These are phyloP conservation scores for Nothopassalora personata DNA, from an alignment of 2,329 filamentous ascomycete genomes.

Conservation along the genomic window DNA sequence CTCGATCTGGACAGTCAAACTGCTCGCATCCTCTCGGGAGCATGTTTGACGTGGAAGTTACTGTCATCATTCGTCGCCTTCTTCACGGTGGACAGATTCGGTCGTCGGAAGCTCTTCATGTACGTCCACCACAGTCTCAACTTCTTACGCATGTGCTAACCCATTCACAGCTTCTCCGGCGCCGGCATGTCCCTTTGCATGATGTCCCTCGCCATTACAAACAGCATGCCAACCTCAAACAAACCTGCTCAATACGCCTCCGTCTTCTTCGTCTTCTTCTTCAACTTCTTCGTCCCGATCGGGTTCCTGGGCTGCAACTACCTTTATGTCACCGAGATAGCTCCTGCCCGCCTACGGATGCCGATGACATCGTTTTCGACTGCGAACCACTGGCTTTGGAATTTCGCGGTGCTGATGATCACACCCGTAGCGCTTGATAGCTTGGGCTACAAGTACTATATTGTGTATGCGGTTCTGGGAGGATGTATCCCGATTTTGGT, in stretches of 20 bases:
- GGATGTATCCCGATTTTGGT: constrained; percentile 46
- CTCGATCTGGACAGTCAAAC: constrained; percentile 37
- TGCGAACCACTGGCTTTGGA: constrained; percentile 50
- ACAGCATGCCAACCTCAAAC: constrained; percentile 42
- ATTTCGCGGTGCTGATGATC: constrained; percentile 44
- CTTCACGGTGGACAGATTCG: constrained; percentile 49
- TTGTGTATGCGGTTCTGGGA: constrained; percentile 43
- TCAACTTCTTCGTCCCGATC: constrained; percentile 57
- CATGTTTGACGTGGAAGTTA: constrained; percentile 53
- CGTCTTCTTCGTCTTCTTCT: constrained; percentile 55
- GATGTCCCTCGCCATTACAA: constrained; percentile 49
- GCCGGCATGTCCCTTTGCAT: constrained; percentile 52
- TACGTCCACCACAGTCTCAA: neutral
- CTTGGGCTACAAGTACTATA: constrained; percentile 51
- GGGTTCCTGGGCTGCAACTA: constrained; percentile 57
- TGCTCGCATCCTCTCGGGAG: constrained; percentile 42
- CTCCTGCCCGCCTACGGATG: constrained; percentile 48
- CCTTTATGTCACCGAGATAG: constrained; percentile 56
- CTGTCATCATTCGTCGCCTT: constrained; percentile 48
- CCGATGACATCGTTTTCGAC: constrained; percentile 54
- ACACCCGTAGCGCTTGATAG: constrained; percentile 46
- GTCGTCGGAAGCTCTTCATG: constrained; percentile 48
- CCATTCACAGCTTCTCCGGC: constrained; percentile 45
- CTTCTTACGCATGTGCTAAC: constrained; percentile 42
- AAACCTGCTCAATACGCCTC: constrained; percentile 47